These are phyloP conservation scores for Candida gorgasii DNA, from an alignment of 805 yeast species.

Conservation along the genomic window DNA sequence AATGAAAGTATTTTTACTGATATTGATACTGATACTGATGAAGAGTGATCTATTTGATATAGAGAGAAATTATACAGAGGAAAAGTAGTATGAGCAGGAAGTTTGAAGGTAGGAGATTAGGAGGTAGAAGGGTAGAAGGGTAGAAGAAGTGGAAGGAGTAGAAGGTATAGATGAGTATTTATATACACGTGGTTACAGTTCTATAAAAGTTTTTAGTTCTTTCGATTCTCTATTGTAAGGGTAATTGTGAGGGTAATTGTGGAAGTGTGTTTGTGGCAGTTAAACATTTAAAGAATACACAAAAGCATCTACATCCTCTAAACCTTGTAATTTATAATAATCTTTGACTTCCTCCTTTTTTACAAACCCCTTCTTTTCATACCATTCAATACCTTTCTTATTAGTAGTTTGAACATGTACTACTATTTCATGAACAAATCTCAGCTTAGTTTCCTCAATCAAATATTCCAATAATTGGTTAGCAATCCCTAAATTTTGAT, in stretches of 20 bases:
- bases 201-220: too few species aligned
- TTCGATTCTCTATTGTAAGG: too few species aligned
- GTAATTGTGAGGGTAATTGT: too few species aligned
- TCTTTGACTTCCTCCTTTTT: slow-evolving; percentile 37
- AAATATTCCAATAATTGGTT: slow-evolving; percentile 55
- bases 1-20: slow-evolving; percentile 43
- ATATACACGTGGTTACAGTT: too few species aligned
- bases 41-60: slow-evolving; percentile 23
- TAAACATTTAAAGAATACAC: slow-evolving; percentile 33
- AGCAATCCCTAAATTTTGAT: slow-evolving; percentile 65
- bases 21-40: slow-evolving; percentile 48
- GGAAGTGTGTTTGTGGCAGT: slow-evolving; percentile 16
- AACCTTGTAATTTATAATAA: slow-evolving; percentile 49
- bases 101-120: too few species aligned
- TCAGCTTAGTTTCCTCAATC: slow-evolving; percentile 53
- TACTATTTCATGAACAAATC: slow-evolving; percentile 53
- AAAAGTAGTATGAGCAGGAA: too few species aligned
- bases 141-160: too few species aligned
- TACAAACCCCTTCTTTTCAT: slow-evolving; percentile 49
- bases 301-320: slow-evolving; percentile 51
- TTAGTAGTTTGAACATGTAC: slow-evolving; percentile 54
- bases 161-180: too few species aligned
- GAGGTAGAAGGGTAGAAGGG: too few species aligned
- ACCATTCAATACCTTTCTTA: slow-evolving; percentile 50
- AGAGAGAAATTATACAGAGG: too few species aligned